These are phyloP conservation scores for Glebionis coronaria DNA, from an alignment of 129 eudicot species.

Conservation along the genomic window DNA sequence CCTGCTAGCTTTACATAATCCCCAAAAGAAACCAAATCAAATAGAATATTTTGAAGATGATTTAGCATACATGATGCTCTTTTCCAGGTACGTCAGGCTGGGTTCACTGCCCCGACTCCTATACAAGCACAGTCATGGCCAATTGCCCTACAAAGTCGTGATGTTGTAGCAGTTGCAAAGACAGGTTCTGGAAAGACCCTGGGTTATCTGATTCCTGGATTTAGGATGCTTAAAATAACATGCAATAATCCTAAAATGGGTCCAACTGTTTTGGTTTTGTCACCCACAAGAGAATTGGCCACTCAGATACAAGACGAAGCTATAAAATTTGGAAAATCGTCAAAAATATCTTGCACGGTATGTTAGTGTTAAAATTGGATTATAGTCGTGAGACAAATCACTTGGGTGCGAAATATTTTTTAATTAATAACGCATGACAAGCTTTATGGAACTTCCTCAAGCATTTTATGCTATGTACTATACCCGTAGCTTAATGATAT, in stretches of 20 bases:
- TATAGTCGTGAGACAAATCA: not conserved
- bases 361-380: not conserved
- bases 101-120: conserved; percentile 91
- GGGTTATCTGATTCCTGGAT: conserved; percentile 91
- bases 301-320: conserved; percentile 99
- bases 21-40: conserved; percentile 26
- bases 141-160: conserved; percentile 82
- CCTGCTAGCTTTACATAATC: conserved; percentile 31
- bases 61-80: conserved; percentile 19
- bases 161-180: conserved; percentile 92
- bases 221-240: conserved; percentile 62
- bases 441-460: no score
- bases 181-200: conserved; percentile 97
- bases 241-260: conserved; percentile 69
- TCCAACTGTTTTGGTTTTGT: conserved; percentile 88
- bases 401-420: no score
- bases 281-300: conserved; percentile 95
- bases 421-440: no score
- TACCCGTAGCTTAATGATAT: no score
- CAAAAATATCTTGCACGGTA: conserved; percentile 87
- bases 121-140: conserved; percentile 99
- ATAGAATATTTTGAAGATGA: conserved; percentile 25
- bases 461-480: no score
- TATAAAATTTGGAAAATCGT: conserved; percentile 72
- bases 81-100: conserved; percentile 71